phyloP scores from a whole-genome alignment of 2,329 filamentous ascomycete genomes.

The Colletotrichum falcatum region DNA sequence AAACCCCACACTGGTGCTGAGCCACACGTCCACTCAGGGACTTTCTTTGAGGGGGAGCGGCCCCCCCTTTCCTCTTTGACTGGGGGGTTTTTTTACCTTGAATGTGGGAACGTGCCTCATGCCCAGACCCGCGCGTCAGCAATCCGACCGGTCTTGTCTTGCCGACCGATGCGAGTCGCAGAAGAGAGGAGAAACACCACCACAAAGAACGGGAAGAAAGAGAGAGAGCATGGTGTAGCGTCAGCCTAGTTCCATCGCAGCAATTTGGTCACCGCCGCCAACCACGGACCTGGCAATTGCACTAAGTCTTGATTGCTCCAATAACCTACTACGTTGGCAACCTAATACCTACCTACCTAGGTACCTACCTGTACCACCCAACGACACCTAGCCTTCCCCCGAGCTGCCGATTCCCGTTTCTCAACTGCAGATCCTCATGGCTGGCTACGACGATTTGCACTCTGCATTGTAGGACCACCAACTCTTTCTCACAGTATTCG shows the following conservation, averaged over 20 bases:
- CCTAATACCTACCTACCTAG: not conserved
- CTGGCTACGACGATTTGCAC: constrained; percentile 32
- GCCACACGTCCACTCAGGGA: constrained; percentile 28
- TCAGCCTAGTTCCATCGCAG: constrained; percentile 29
- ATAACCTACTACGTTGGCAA: not conserved
- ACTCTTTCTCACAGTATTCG: not conserved
- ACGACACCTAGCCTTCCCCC: not conserved
- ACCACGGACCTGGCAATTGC: not conserved
- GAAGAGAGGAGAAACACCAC: constrained; percentile 11
- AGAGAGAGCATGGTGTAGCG: constrained; percentile 15
- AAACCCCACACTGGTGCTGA: constrained; percentile 20
- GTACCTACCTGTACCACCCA: not conserved
- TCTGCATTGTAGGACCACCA: constrained; percentile 11
- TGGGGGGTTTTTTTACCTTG: constrained; percentile 19
- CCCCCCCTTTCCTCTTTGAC: not conserved
- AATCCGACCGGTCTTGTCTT: no score
- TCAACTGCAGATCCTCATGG: constrained; percentile 37
- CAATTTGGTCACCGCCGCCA: constrained; percentile 22
- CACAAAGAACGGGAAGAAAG: constrained; percentile 6
- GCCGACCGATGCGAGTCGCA: constrained; percentile 36
- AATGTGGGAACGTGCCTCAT: constrained; percentile 29
- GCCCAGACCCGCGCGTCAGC: constrained; percentile 32
- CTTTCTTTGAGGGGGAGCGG: constrained; percentile 4
- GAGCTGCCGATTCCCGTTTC: not conserved
- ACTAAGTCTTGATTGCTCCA: constrained; percentile 15